Percentiles rank a stretch among this genome's conserved stretches.
phyloP scores from a whole-genome alignment of 495 filamentous ascomycete genomes.

The Aspergillus indologenus region DNA sequence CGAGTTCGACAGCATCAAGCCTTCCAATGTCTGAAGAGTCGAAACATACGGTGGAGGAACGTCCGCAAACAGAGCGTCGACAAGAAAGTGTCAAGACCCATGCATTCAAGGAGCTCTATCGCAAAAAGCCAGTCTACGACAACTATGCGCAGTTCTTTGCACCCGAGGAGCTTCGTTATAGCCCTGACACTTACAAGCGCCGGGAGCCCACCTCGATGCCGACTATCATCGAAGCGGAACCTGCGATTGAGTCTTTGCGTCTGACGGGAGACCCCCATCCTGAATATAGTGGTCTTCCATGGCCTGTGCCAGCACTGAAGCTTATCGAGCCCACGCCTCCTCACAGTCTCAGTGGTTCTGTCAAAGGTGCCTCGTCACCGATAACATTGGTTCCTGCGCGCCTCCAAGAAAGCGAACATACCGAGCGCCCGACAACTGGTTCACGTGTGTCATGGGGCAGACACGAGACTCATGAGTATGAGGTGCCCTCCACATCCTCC shows the following conservation, averaged over 20 bases:
- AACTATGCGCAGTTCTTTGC: conserved; percentile 45
- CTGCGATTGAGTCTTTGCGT: conserved; percentile 16
- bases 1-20: conserved; percentile 20
- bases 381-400: conserved; percentile 20
- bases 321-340: conserved; percentile 53
- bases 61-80: conserved; percentile 5
- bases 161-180: conserved; percentile 37
- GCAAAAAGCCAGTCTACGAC: conserved; percentile 34
- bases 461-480: conserved; percentile 58
- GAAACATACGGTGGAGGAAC: conserved; percentile 15
- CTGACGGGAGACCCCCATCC: conserved; percentile 29
- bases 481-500: conserved; percentile 53
- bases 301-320: conserved; percentile 46
- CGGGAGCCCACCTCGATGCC: conserved; percentile 27
- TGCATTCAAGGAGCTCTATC: conserved; percentile 23
- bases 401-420: conserved; percentile 20
- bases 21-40: conserved; percentile 18
- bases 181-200: conserved; percentile 20
- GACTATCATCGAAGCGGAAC: conserved; percentile 33
- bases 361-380: conserved; percentile 32
- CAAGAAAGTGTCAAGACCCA: conserved; percentile 23
- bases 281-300: conserved; percentile 36
- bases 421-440: conserved; percentile 35
- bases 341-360: conserved; percentile 41
- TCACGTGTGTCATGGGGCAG: conserved; percentile 61